Conservation (phyloP, 495 filamentous ascomycete genomes). For the Xylaria curta region DNA sequence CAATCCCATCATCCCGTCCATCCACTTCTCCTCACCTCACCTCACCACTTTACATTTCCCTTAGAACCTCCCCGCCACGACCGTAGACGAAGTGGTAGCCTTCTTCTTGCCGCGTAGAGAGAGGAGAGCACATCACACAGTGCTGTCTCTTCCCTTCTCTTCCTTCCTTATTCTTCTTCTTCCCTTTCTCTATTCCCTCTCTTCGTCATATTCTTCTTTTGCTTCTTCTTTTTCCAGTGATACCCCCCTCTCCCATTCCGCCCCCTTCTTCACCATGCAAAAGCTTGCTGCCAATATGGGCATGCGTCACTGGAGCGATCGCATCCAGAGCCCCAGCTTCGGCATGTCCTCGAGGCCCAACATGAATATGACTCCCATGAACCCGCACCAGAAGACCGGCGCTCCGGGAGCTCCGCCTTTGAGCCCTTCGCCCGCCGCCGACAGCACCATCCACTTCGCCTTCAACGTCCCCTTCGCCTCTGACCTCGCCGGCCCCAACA, state of each 20-base stretch:
- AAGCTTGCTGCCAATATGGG: constrained; percentile 86
- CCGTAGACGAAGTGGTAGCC: constrained; percentile 36
- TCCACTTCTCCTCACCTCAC: constrained; percentile 48
- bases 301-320: constrained; percentile 87
- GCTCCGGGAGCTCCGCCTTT: constrained; percentile 68
- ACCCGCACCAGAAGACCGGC: constrained; percentile 70
- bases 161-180: constrained; percentile 30
- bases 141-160: constrained; percentile 39
- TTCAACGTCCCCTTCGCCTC: constrained; percentile 97
- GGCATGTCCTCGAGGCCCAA: constrained; percentile 75
- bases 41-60: constrained; percentile 46
- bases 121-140: constrained; percentile 45
- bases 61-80: constrained; percentile 39
- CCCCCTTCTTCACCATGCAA: constrained; percentile 70
- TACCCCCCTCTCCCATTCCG: constrained; percentile 35
- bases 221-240: constrained; percentile 36
- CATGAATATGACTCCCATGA: constrained; percentile 72
- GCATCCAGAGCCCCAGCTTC: constrained; percentile 82
- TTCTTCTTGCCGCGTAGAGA: constrained; percentile 32
- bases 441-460: constrained; percentile 73
- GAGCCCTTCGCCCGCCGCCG: constrained; percentile 67
- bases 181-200: constrained; percentile 22
- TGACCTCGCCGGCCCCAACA: constrained; percentile 86
- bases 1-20: constrained; percentile 29
- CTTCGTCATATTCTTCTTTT: constrained; percentile 35